Conservation (phyloP, 805 yeast genomes). For the Wickerhamiella sorbophila region DNA sequence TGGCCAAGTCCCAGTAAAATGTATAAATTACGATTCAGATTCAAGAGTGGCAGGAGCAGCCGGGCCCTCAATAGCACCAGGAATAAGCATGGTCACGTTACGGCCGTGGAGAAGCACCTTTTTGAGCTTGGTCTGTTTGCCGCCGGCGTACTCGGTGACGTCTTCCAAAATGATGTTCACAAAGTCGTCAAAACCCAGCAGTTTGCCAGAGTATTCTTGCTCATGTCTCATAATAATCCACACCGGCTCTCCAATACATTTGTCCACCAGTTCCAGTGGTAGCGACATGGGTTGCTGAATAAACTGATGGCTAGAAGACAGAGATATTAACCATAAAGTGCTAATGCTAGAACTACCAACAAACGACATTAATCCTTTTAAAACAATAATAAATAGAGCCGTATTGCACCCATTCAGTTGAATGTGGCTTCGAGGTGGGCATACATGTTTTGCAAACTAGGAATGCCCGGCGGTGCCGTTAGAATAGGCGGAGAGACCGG, state of each 20-base stretch:
- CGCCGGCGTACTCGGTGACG: conserved; percentile 43
- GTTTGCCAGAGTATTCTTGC: conserved; percentile 75
- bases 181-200: conserved; percentile 89
- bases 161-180: conserved; percentile 76
- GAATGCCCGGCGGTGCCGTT: conserved; percentile 21
- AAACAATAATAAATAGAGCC: too few relatives aligned
- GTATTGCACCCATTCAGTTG: too few relatives aligned
- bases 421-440: conserved; percentile 22
- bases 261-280: conserved; percentile 80
- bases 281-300: too few relatives aligned
- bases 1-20: background rate
- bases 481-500: conserved; percentile 20
- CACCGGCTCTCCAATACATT: conserved; percentile 65
- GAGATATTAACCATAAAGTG: too few relatives aligned
- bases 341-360: too few relatives aligned
- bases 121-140: conserved; percentile 17
- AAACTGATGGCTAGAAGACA: background rate
- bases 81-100: conserved; percentile 28
- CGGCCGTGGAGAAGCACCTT: conserved; percentile 29
- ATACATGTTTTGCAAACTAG: conserved; percentile 23
- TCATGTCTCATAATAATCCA: conserved; percentile 52
- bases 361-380: too few relatives aligned
- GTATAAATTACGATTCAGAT: background rate
- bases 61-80: conserved; percentile 17
- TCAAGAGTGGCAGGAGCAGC: conserved; percentile 10